Evolutionary conservation across 2,329 filamentous ascomycete genomes (phyloP).

Genomic region (Pseudocercospora pini-densiflorae): DNA sequence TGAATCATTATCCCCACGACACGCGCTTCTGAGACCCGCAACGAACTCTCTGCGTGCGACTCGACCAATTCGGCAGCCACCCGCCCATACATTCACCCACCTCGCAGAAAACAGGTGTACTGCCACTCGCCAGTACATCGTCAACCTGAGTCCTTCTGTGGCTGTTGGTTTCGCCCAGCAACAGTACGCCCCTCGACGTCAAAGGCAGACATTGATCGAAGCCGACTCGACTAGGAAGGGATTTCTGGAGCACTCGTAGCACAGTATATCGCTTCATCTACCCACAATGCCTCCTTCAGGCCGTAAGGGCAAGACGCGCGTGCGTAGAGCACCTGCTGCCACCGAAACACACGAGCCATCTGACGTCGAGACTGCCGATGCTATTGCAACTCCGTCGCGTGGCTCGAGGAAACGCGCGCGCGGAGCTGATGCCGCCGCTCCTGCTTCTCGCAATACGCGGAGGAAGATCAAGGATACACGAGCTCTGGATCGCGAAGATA

Average conservation of each 20-base stretch:
- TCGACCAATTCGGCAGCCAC: not conserved
- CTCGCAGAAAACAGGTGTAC: not conserved
- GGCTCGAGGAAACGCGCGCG: constrained; percentile 52
- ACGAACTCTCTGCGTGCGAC: not conserved
- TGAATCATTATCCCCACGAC: not conserved
- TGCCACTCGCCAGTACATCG: not conserved
- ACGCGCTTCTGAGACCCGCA: constrained; percentile 6
- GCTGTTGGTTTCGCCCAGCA: not conserved
- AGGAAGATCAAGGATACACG: constrained; percentile 42
- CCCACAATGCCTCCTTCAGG: constrained; percentile 39
- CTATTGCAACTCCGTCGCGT: constrained; percentile 53
- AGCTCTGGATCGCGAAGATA: constrained; percentile 39
- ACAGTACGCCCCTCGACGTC: not conserved
- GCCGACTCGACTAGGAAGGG: constrained; percentile 3
- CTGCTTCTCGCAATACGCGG: constrained; percentile 36
- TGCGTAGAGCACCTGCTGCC: constrained; percentile 35
- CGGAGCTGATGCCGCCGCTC: constrained; percentile 36
- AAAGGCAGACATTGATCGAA: not conserved
- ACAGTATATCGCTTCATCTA: not conserved
- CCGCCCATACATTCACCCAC: not conserved
- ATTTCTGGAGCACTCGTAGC: not conserved
- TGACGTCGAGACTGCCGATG: constrained; percentile 51
- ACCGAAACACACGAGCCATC: constrained; percentile 38
- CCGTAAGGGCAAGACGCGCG: constrained; percentile 41
- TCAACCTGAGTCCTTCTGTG: not conserved